phyloP scores from a whole-genome alignment of 768 basidiomycete species.

The Asterophora parasitica region DNA sequence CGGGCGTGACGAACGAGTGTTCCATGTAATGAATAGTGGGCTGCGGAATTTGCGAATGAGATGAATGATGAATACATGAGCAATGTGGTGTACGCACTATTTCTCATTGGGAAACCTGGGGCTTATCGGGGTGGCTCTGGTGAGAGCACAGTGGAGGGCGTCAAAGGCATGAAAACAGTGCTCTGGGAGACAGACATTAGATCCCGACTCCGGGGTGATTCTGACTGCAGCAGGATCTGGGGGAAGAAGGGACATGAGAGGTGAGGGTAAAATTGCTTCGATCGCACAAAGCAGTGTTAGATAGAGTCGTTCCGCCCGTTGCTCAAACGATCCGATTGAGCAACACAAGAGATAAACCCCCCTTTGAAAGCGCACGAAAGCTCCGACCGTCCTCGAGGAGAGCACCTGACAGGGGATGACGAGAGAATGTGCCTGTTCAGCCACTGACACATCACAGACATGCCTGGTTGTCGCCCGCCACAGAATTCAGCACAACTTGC shows the following conservation, averaged over 20 bases:
- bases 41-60: conserved; percentile 31
- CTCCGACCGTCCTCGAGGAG: no score
- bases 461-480: no score
- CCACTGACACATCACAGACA: background rate
- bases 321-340: background rate
- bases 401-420: no score
- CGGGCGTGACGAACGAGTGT: conserved; percentile 58
- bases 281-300: conserved; percentile 1
- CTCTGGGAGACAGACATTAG: conserved; percentile 56
- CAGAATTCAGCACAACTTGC: no score
- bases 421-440: no score
- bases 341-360: background rate
- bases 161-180: conserved; percentile 85
- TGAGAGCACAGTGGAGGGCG: conserved; percentile 73
- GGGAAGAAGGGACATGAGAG: conserved; percentile 51
- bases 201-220: conserved; percentile 32
- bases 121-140: conserved; percentile 46
- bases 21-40: conserved; percentile 98
- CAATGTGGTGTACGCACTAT: conserved; percentile 51
- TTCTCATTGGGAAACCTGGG: conserved; percentile 69
- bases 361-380: no score
- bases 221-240: conserved; percentile 41
- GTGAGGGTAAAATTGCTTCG: conserved; percentile 15
- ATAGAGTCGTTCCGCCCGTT: background rate
- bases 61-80: background rate